These are phyloP conservation scores for Plectosphaerella plurivora DNA, from an alignment of 2,329 filamentous ascomycete genomes.

Conservation along the genomic window DNA sequence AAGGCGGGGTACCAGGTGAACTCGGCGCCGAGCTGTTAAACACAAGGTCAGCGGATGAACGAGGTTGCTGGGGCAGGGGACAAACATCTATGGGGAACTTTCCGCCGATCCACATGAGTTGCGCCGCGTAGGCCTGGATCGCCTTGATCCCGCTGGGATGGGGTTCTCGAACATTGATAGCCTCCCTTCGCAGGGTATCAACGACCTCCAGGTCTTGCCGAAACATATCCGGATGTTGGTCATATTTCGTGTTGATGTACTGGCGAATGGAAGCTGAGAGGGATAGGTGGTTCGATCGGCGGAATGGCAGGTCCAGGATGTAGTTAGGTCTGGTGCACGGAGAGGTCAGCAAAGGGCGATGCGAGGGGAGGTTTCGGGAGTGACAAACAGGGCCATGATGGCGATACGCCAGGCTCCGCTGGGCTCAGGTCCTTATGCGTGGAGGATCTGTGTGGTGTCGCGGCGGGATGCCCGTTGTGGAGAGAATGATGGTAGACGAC, in stretches of 20 bases:
- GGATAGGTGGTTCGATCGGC: constrained; percentile 73
- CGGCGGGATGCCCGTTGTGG: no score
- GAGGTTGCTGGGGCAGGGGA: constrained; percentile 7
- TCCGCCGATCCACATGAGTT: constrained; percentile 86
- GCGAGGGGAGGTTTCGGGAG: not conserved
- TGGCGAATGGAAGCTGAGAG: constrained; percentile 81
- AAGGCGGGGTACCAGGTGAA: constrained; percentile 95
- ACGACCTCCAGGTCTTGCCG: constrained; percentile 79
- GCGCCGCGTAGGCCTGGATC: constrained; percentile 86
- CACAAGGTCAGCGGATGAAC: not conserved
- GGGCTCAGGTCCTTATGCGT: no score
- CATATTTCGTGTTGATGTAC: constrained; percentile 97
- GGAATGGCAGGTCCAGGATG: constrained; percentile 80
- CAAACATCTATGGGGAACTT: constrained; percentile 94
- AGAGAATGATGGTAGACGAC: no score
- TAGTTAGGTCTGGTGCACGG: constrained; percentile 33
- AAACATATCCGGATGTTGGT: constrained; percentile 98
- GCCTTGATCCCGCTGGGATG: constrained; percentile 83
- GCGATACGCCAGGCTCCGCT: no score
- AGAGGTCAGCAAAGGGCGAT: not conserved
- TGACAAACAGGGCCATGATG: no score
- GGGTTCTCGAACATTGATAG: constrained; percentile 83
- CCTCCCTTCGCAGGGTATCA: constrained; percentile 76
- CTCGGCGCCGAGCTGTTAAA: constrained; percentile 74
- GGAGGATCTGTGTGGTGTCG: no score